Evolutionary conservation across 2,329 filamentous ascomycete species (phyloP), one percentile per base, ranked within the genome.

Genomic region (Fusarium penzigii): DNA sequence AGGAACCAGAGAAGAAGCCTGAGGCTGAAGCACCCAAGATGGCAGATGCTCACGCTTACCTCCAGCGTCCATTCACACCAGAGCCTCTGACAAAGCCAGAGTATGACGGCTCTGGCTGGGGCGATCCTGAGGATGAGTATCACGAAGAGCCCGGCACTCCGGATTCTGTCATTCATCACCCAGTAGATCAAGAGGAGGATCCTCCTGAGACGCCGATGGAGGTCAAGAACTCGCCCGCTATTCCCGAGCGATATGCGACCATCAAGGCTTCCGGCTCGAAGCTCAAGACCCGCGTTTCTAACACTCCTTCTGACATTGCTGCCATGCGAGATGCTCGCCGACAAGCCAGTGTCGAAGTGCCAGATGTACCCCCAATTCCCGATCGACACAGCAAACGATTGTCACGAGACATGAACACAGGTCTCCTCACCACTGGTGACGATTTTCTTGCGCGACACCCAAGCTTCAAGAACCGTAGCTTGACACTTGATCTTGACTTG

Each of bases 181-280:
- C 86, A 2, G 70, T 90, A 44, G 71, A 75, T 16, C 68, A 66
- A 17, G 67, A 68, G 16, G 63, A 68, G 17, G 71, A 75, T 16
- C 69, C 67, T 7, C 63, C 66, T 40, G 74, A 78, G 9, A 36
- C 32, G 13, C 75, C 79, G 10, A 74, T 77, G 4, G 75, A 79
- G 14, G 66, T 70, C 12, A 49, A 71, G 61, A 79, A 84, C 42
- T 83, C 84, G 0, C 84, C 85, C 2, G 79, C 78, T 36, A 84
- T 97, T 52, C 92, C 93, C 2, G 92, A 96, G 63, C 84, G 86
- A 43, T 76, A 90, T 44, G 91, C 93, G 5, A 97, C 93, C 0
- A 92, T 97, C 73, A 94, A 93, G 70, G 89, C 92, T 9, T 86
- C 89, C 17, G 90, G 91, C 8, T 90, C 90, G 11, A 91, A 87